Evolutionary conservation across 2,329 filamentous ascomycete genomes (phyloP), one percentile per base, ranked within the genome.

Genomic region (Fusarium virguliforme): DNA sequence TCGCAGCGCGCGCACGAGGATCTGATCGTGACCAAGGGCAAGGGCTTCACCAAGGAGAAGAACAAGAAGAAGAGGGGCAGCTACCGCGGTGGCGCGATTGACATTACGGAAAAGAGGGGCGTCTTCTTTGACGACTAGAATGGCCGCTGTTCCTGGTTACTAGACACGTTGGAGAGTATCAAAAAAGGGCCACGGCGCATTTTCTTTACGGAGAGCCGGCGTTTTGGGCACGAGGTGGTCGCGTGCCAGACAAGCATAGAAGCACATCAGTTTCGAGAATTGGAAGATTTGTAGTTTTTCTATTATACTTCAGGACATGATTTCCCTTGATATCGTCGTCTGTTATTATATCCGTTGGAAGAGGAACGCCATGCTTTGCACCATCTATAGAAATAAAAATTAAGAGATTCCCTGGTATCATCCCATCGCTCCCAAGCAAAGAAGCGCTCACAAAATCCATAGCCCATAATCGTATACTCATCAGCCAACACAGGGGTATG

Each of bases 21-120:
- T 79, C 84, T 99, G 70, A 93, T 94, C 54, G 89, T 97, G 40
- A 98, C 95, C 34, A 94, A 92, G 80, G 96, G 96, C 77, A 98
- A 98, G 85, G 94, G 94, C 4, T 99, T 99, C 83, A 98, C 95
- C 66, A 99, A 99, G 86, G 96, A 98, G 86, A 99, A 99, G 90
- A 99, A 99, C 84, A 99, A 99, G 87, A 96, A 94, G 88, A 95
- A 94, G 87, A 88, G 90, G 75, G 96, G 96, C 56, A 94, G 92
- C 73, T 99, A 97, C 86, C 90, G 92, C 53, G 96, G 96, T 48
- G 96, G 96, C 7, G 83, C 88, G 58, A 97, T 99, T 76, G 95
- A 99, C 79, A 92, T 95, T 59, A 83, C 87, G 13, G 90, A 91
- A 22, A 92, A 92, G 71, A 95, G 95, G 83, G 92, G 93, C 64